These are phyloP conservation scores for Alternaria burnsii DNA, from an alignment of 2,329 filamentous ascomycete genomes.

Conservation along the genomic window DNA sequence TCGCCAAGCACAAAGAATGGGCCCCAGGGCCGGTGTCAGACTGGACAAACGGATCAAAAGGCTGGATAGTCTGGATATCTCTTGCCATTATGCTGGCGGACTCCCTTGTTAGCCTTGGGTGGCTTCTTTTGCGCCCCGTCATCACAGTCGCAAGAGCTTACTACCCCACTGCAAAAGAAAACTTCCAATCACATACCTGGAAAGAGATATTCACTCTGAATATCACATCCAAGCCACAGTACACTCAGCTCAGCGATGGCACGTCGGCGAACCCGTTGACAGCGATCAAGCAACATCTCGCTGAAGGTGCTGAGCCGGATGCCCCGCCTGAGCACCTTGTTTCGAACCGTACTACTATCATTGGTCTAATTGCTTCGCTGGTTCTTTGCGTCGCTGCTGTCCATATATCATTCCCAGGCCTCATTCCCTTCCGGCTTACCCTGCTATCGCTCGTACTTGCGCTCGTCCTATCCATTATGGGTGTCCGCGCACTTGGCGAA, in stretches of 20 bases:
- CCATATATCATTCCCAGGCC: conserved; percentile 80
- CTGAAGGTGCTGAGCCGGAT: conserved; percentile 66
- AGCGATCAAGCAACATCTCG: conserved; percentile 44
- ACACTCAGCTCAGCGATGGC: conserved; percentile 48
- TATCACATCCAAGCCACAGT: conserved; percentile 48
- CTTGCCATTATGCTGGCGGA: conserved; percentile 97
- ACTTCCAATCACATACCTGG: conserved; percentile 46
- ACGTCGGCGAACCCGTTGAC: conserved; percentile 31
- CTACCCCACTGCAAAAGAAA: conserved; percentile 43
- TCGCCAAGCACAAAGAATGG: conserved; percentile 88
- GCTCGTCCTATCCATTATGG: conserved; percentile 71
- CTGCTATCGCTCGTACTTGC: conserved; percentile 83
- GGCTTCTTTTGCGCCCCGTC: conserved; percentile 74
- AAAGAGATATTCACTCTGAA: conserved; percentile 46
- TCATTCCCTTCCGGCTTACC: conserved; percentile 84
- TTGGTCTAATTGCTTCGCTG: conserved; percentile 81
- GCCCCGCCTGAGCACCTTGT: conserved; percentile 86
- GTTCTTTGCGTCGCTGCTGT: conserved; percentile 82
- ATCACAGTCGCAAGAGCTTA: conserved; percentile 57
- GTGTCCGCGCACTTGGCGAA: conserved; percentile 72
- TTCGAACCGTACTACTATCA: conserved; percentile 71
- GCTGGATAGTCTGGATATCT: conserved; percentile 98
- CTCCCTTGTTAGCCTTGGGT: conserved; percentile 85
- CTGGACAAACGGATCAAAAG: conserved; percentile 93
- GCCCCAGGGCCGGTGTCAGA: conserved; percentile 85